Evolutionary conservation across 1,284 basidiomycete genomes (phyloP), one percentile per base, ranked within the genome.

Genomic region (Entoloma clypeatum): DNA sequence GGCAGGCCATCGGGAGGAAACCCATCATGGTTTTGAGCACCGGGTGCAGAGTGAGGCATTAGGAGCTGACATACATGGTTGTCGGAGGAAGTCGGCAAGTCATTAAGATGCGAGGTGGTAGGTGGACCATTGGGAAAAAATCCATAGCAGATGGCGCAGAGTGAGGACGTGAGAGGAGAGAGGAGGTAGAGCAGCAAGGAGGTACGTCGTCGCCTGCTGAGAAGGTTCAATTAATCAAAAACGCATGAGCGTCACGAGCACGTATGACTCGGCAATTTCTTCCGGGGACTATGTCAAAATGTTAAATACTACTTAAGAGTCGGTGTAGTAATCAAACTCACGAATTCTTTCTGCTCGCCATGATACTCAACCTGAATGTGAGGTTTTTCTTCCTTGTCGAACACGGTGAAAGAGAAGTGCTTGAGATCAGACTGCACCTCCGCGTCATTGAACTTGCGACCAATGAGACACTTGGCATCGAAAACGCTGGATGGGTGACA

Each of bases 201-300:
- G n/a, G n/a, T n/a, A n/a, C n/a, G n/a, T n/a, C n/a, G n/a, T n/a
- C n/a, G n/a, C n/a, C n/a, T n/a, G n/a, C n/a, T n/a, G n/a, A n/a
- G n/a, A n/a, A n/a, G n/a, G n/a, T n/a, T n/a, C n/a, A n/a, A n/a
- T n/a, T n/a, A n/a, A n/a, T n/a, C n/a, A n/a, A n/a, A n/a, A n/a
- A n/a, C n/a, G n/a, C n/a, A n/a, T 81, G 63, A 95, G 74, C 50
- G 74, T 79, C 41, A 67, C 69, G 50, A 94, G 94, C 55, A 99
- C 84, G 73, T 98, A 97, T 18, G 94, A 89, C 75, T 98, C 95
- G 34, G 94, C 94, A 58, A 99, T 83, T 70, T 98, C 94, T 65
- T 97, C 92, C 28, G 93, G 92, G 17, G 91, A 88, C 85, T 88
- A 53, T 3, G 53, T 18, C 43, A 51, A 11, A 31, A n/a, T 34